Percentiles rank a stretch among this genome's conserved stretches.
Evolutionary conservation across 306 rosid genomes (phyloP).

Genomic region (Parietaria judaica): DNA sequence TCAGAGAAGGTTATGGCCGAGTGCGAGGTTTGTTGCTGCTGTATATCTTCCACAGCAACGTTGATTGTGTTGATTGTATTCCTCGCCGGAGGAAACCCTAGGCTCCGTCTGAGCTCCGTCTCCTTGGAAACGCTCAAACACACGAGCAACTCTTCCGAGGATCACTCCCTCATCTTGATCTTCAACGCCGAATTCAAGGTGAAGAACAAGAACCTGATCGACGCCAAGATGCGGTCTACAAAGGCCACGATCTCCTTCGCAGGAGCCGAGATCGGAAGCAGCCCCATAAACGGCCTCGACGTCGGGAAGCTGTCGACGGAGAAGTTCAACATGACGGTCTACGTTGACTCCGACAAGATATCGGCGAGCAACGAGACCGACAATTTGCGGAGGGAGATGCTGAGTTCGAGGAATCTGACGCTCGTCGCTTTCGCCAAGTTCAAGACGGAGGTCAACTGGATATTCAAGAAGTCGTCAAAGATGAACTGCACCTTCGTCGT

Average conservation of each 20-base stretch:
- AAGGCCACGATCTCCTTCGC: background rate
- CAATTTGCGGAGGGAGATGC: background rate
- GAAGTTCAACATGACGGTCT: background rate
- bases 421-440: background rate
- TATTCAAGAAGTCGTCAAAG: background rate
- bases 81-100: background rate
- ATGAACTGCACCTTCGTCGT: constrained; percentile 4
- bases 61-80: background rate
- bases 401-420: background rate
- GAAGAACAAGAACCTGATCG: constrained; percentile 1
- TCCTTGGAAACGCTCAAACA: background rate
- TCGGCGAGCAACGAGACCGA: background rate
- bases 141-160: background rate
- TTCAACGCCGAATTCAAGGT: background rate
- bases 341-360: background rate
- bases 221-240: background rate
- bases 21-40: no score
- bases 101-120: background rate
- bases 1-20: no score
- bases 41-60: no score
- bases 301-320: background rate
- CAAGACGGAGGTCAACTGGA: background rate
- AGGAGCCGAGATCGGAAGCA: background rate
- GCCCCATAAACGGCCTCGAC: background rate
- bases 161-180: background rate